Conservation (phyloP, 805 yeast species). For the Zygosaccharomyces gambellarensis region DNA sequence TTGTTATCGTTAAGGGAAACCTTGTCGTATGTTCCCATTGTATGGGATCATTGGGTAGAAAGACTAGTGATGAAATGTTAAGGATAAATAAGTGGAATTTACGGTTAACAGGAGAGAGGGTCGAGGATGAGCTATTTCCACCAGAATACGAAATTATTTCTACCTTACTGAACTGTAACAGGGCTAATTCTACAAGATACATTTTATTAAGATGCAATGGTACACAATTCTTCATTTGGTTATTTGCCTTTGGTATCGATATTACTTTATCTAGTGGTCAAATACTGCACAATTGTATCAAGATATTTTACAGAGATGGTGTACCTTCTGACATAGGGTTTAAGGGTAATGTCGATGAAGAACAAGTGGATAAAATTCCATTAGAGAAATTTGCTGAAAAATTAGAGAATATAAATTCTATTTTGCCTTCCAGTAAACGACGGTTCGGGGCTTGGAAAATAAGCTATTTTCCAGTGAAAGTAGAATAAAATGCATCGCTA, state of each 20-base stretch:
- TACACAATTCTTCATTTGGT: constrained; percentile 22
- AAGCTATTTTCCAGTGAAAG: constrained; percentile 14
- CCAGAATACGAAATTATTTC: constrained; percentile 23
- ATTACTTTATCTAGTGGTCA: constrained; percentile 13
- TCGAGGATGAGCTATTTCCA: constrained; percentile 9
- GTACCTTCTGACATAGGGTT: neutral
- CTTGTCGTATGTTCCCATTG: constrained; percentile 20
- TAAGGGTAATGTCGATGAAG: constrained; percentile 22
- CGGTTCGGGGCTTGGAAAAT: constrained; percentile 23
- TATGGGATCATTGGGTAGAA: constrained; percentile 17
- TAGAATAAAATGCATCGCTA: constrained; percentile 22
- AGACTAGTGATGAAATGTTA: constrained; percentile 16
- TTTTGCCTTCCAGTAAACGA: constrained; percentile 14
- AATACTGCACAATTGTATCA: constrained; percentile 17
- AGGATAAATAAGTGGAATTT: constrained; percentile 30
- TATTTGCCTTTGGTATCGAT: constrained; percentile 25
- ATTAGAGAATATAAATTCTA: constrained; percentile 11
- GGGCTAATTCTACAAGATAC: constrained; percentile 25
- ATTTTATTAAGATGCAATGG: constrained; percentile 14
- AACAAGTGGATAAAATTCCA: constrained; percentile 13
- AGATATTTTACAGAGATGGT: constrained; percentile 22
- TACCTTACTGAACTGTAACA: constrained; percentile 19
- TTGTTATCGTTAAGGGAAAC: neutral
- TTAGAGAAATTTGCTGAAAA: constrained; percentile 13
- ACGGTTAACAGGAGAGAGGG: constrained; percentile 4